Percentiles rank a stretch among this genome's conserved stretches.
Conservation (phyloP, 495 filamentous ascomycete species). For the Friedmanniomyces endolithicus region DNA sequence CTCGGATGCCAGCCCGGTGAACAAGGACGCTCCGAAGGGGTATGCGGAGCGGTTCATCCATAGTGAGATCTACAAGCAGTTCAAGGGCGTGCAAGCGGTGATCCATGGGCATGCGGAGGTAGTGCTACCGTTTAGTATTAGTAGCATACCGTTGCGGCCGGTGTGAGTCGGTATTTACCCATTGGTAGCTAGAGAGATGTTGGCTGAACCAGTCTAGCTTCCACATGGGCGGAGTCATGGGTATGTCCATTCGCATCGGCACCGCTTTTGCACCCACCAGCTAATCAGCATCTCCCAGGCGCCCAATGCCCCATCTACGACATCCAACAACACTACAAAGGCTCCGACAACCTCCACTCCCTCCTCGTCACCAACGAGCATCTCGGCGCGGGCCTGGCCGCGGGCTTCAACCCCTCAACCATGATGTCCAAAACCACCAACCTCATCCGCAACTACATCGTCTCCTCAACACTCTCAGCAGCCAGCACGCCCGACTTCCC, state of each 20-base stretch:
- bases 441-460: slow-evolving; percentile 12
- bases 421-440: slow-evolving; percentile 7
- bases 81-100: slow-evolving; percentile 19
- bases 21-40: slow-evolving; percentile 18
- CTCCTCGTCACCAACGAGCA: slow-evolving; percentile 33
- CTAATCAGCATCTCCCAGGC: background rate
- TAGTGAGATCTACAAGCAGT: slow-evolving; percentile 23
- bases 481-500: slow-evolving; percentile 6
- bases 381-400: slow-evolving; percentile 36
- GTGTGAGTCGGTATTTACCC: slow-evolving; percentile 5
- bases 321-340: slow-evolving; percentile 22
- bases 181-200: background rate
- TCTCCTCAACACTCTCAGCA: slow-evolving; percentile 2
- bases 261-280: background rate
- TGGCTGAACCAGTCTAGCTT: slow-evolving; percentile 15
- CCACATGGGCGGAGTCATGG: slow-evolving; percentile 42
- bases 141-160: slow-evolving; percentile 14
- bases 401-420: slow-evolving; percentile 25
- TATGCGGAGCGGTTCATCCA: slow-evolving; percentile 31
- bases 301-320: slow-evolving; percentile 27
- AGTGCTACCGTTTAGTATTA: slow-evolving; percentile 19
- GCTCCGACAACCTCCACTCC: slow-evolving; percentile 23
- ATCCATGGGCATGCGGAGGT: slow-evolving; percentile 19
- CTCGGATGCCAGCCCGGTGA: slow-evolving; percentile 24
- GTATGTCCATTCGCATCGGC: slow-evolving; percentile 16